These are phyloP conservation scores for Suillus sp. DNA, from an alignment of 768 basidiomycete species.

Conservation along the genomic window DNA sequence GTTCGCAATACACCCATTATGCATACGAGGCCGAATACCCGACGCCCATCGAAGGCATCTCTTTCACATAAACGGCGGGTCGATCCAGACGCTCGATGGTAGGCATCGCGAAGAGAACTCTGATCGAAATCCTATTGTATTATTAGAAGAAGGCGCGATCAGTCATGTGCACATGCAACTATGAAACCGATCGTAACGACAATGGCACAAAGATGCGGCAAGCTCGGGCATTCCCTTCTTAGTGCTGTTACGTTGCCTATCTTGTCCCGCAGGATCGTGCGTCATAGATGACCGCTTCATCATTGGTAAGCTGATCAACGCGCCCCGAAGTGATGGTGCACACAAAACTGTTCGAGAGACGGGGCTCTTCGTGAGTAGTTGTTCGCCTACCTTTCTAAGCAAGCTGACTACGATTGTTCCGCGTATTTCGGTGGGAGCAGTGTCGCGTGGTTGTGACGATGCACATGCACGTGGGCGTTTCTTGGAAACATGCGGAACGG, in stretches of 20 bases:
- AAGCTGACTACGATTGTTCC: not conserved
- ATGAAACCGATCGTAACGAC: not conserved
- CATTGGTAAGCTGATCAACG: constrained; percentile 3
- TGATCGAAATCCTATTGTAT: not conserved
- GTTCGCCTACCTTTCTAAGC: not conserved
- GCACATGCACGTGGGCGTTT: not conserved
- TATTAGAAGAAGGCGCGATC: not conserved
- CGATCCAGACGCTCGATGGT: not conserved
- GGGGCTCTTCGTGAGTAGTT: not conserved
- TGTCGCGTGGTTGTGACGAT: not conserved
- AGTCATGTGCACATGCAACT: not conserved
- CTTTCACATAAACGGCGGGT: not conserved
- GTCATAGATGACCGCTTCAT: not conserved
- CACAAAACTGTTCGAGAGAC: not conserved
- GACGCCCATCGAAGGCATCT: not conserved
- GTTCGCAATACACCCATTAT: not conserved
- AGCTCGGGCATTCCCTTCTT: not conserved
- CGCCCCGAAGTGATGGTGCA: not conserved
- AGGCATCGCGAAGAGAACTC: constrained; percentile 3
- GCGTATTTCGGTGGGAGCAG: not conserved
- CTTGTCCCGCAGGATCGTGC: not conserved
- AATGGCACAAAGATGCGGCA: not conserved
- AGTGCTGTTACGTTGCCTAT: not conserved
- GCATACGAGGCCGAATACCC: not conserved
- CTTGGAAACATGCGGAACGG: not conserved